These are phyloP conservation scores for Parathielavia appendiculata DNA, from an alignment of 495 filamentous ascomycete species.

Conservation along the genomic window DNA sequence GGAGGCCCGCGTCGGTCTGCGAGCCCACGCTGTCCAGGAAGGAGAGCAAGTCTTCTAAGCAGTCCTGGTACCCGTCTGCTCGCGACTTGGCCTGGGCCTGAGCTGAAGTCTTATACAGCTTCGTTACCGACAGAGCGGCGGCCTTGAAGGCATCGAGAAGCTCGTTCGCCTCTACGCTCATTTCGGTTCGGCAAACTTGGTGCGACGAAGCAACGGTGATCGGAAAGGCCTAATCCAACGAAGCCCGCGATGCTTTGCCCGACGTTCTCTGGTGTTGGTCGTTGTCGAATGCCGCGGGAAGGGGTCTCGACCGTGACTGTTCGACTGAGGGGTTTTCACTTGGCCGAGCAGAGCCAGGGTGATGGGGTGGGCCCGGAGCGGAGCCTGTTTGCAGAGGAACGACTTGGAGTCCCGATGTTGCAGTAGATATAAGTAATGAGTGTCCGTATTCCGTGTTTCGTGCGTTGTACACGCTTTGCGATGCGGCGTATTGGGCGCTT, in stretches of 20 bases:
- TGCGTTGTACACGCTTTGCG: neutral
- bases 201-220: neutral
- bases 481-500: neutral
- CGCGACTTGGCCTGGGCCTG: conserved; percentile 68
- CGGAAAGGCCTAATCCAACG: neutral
- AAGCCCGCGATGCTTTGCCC: neutral
- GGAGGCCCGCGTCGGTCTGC: conserved; percentile 74
- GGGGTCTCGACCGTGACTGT: neutral
- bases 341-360: conserved; percentile 11
- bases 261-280: neutral
- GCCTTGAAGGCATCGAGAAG: conserved; percentile 85
- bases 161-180: conserved; percentile 59
- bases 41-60: conserved; percentile 77
- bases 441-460: too few relatives aligned
- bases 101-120: conserved; percentile 87
- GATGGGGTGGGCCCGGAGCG: conserved; percentile 9
- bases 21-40: conserved; percentile 79
- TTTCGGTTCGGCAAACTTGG: conserved; percentile 1
- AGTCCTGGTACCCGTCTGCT: conserved; percentile 84
- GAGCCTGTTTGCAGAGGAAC: conserved; percentile 5
- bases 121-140: conserved; percentile 90
- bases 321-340: conserved; percentile 23
- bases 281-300: conserved; percentile 9
- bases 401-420: neutral
- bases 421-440: neutral